phyloP scores from a whole-genome alignment of 139 green algal genomes.

The Chlamydomonas schloesseri region DNA sequence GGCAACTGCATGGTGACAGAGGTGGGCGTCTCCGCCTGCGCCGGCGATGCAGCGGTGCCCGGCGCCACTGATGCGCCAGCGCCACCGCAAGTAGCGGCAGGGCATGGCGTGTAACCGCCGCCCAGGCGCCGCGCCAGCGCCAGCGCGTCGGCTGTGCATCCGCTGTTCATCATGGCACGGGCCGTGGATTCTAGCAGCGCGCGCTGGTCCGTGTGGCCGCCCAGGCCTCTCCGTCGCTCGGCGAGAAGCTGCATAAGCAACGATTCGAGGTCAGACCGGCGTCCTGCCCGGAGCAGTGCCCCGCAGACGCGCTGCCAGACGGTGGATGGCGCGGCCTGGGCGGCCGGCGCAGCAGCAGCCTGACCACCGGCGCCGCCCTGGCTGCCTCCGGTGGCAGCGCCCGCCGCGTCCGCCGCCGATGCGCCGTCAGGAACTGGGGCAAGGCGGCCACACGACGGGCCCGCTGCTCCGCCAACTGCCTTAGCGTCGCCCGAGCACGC shows the following conservation, averaged over 20 bases:
- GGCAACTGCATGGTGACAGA: too few species aligned
- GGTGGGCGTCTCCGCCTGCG: neutral
- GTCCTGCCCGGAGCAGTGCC: conserved; percentile 2
- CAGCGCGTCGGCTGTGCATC: neutral
- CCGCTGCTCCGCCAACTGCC: too few species aligned
- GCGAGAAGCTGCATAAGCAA: conserved; percentile 8
- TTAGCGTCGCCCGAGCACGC: too few species aligned
- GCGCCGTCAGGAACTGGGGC: too few species aligned
- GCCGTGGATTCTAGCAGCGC: conserved; percentile 19
- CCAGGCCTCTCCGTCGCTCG: conserved; percentile 11
- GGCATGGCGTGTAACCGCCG: neutral
- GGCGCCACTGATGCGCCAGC: neutral
- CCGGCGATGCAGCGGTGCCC: neutral
- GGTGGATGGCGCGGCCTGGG: neutral
- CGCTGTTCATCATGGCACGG: conserved; percentile 8
- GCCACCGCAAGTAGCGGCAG: neutral
- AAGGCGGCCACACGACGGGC: too few species aligned
- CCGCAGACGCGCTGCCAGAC: conserved; percentile 26
- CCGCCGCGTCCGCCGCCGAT: too few species aligned
- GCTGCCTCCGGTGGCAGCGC: too few species aligned
- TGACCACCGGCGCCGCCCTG: too few species aligned
- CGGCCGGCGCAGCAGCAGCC: neutral
- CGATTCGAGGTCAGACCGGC: neutral
- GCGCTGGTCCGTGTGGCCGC: conserved; percentile 24
- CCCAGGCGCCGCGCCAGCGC: conserved; percentile 5